phyloP scores from a whole-genome alignment of 371 early-diverging fungal species.

The Conidiobolus coronatus region DNA sequence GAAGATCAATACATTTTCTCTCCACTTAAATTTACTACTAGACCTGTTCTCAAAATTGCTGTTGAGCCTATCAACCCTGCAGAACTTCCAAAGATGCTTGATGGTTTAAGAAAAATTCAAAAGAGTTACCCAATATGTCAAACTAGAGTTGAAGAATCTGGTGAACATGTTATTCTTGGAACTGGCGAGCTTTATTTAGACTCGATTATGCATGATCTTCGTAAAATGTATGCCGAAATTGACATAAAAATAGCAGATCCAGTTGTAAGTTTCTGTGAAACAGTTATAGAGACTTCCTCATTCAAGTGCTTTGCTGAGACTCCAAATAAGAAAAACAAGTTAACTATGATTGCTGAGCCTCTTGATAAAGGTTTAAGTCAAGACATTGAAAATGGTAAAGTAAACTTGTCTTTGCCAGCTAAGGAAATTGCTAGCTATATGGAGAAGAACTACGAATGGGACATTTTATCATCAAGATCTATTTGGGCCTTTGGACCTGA shows the following conservation, averaged over 20 bases:
- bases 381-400: slow-evolving; percentile 62
- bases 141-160: slow-evolving; percentile 89
- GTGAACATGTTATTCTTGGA: slow-evolving; percentile 84
- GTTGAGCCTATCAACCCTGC: slow-evolving; percentile 92
- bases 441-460: slow-evolving; percentile 73
- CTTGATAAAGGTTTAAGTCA: slow-evolving; percentile 72
- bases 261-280: slow-evolving; percentile 86
- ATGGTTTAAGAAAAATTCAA: slow-evolving; percentile 81
- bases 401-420: slow-evolving; percentile 48
- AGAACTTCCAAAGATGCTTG: slow-evolving; percentile 93
- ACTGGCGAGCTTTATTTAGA: slow-evolving; percentile 92
- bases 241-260: slow-evolving; percentile 94
- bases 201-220: slow-evolving; percentile 85
- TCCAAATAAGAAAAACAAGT: slow-evolving; percentile 93
- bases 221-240: slow-evolving; percentile 81
- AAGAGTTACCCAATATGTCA: slow-evolving; percentile 80
- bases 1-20: slow-evolving; percentile 66
- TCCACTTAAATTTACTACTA: slow-evolving; percentile 60
- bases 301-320: slow-evolving; percentile 91
- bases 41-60: slow-evolving; percentile 77
- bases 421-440: slow-evolving; percentile 55
- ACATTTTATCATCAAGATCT: slow-evolving; percentile 71
- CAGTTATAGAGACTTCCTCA: slow-evolving; percentile 80
- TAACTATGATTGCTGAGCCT: slow-evolving; percentile 90
- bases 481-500: slow-evolving; percentile 97